These are phyloP conservation scores for Schoenoplectus tabernaemontani DNA, from an alignment of 202 grass and related monocot genomes.

Conservation along the genomic window DNA sequence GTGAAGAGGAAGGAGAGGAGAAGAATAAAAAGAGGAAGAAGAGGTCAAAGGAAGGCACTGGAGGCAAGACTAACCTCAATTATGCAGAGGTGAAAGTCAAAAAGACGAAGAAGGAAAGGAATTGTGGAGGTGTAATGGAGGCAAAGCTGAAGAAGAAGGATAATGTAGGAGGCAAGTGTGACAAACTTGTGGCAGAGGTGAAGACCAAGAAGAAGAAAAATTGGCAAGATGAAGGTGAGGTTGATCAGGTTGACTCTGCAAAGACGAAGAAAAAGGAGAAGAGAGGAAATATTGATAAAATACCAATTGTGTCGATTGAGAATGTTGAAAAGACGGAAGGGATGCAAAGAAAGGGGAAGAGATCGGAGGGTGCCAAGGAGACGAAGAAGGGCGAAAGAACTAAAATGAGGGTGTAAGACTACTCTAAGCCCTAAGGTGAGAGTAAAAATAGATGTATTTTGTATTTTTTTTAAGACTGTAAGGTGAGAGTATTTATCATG, in stretches of 20 bases:
- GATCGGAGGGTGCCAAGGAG: not conserved
- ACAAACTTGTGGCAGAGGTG: not conserved
- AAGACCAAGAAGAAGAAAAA: conserved; percentile 17
- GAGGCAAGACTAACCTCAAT: not conserved
- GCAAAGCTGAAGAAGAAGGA: conserved; percentile 28
- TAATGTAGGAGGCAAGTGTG: conserved; percentile 18
- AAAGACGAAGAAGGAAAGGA: conserved; percentile 24
- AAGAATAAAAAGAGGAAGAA: conserved; percentile 21
- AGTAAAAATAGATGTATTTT: no score
- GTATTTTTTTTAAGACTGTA: not conserved
- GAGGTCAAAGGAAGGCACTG: conserved; percentile 1
- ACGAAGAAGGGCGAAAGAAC: not conserved
- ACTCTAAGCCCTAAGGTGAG: no score
- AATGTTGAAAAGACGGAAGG: not conserved
- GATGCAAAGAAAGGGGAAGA: not conserved
- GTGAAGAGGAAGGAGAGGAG: not conserved
- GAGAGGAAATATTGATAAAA: not conserved
- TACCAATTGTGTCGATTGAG: not conserved
- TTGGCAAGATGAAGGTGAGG: conserved; percentile 15
- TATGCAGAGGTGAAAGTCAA: conserved; percentile 34
- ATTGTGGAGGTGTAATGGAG: conserved; percentile 8
- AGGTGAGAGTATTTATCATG: not conserved
- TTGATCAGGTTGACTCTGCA: not conserved
- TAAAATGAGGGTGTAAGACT: not conserved
- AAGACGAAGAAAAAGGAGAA: conserved; percentile 23